phyloP scores from a whole-genome alignment of 768 basidiomycete genomes.

The Dioszegia crocea region DNA sequence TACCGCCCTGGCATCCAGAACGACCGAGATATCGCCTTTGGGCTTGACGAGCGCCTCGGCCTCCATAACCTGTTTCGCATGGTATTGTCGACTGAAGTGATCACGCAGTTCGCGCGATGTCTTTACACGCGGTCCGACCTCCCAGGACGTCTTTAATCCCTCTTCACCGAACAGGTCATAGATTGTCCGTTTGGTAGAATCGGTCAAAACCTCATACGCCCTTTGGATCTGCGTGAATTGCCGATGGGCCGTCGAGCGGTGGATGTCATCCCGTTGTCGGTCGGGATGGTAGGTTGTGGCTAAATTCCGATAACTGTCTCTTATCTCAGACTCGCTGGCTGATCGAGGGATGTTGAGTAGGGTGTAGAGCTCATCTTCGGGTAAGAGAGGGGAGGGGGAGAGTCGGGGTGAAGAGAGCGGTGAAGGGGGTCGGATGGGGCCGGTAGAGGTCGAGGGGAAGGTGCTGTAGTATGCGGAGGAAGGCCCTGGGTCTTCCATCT shows the following conservation, averaged over 20 bases:
- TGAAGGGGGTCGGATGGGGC: constrained; percentile 34
- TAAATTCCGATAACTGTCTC: constrained; percentile 66
- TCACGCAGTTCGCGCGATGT: constrained; percentile 45
- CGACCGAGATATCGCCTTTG: constrained; percentile 42
- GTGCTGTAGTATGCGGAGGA: constrained; percentile 31
- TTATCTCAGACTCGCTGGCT: constrained; percentile 65
- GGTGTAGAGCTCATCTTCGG: constrained; percentile 51
- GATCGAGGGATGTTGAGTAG: constrained; percentile 67
- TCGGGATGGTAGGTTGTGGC: constrained; percentile 82
- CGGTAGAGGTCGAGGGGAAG: constrained; percentile 37
- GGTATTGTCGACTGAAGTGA: constrained; percentile 40
- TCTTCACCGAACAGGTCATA: constrained; percentile 68
- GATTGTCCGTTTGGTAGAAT: constrained; percentile 58
- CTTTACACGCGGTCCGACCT: constrained; percentile 48
- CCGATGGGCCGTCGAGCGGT: constrained; percentile 60
- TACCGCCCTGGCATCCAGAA: constrained; percentile 45
- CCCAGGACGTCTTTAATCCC: constrained; percentile 50
- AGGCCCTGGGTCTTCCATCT: constrained; percentile 45
- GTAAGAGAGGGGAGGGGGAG: constrained; percentile 1
- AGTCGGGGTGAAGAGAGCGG: constrained; percentile 30
- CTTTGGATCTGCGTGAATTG: constrained; percentile 73
- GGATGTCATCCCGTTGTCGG: constrained; percentile 62
- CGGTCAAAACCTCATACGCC: constrained; percentile 77
- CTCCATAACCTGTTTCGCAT: constrained; percentile 37
- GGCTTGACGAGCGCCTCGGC: constrained; percentile 45